Evolutionary conservation across 2,329 filamentous ascomycete species (phyloP), one percentile per base, ranked within the genome.

Genomic region (Nannizziopsis arthrosporioides): DNA sequence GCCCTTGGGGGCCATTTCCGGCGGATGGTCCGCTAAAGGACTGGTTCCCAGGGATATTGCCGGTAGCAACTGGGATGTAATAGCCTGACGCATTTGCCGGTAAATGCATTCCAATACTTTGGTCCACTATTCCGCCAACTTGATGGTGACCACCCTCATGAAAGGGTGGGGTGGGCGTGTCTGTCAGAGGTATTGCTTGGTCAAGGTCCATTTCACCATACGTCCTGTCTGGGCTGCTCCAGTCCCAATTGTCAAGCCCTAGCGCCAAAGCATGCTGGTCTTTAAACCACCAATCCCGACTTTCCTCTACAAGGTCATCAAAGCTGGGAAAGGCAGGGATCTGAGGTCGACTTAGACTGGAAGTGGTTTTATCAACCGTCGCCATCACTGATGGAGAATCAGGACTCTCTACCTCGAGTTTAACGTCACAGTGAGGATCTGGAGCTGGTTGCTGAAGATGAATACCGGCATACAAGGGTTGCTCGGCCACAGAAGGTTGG

Each of bases 281-380:
- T 32, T 73, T 68, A 47, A 80, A 70, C 70, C 78, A 81, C 77
- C 76, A 80, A 55, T 82, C 76, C 51, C 81, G 77, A 42, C 75
- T 77, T 43, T 82, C 78, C 40, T 76, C 72, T 2, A 82, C 71
- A 4, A 83, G 62, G 39, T 75, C 74, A 32, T 81, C 77, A 1
- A 80, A 69, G 7, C 73, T 74, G 18, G 77, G 76, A 51, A 82
- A 81, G 44, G 37, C 17, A 6, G 52, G 43, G 9, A 44, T 34
- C 47, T 52, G 50, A 17, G 51, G 50, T 5, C 42, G 14, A 11
- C 40, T 27, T 31, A 49, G 14, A 30, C 7, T 36, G 14, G 44
- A 11, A 14, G 44, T 32, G 14, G 27, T 18, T 17, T 32, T 22
- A 6, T 44, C 35, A 8, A 35, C 31, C 32, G 44, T 19, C n/a